Conservation (phyloP, 1,284 basidiomycete genomes). For the Stygiomarasmius scandens region DNA sequence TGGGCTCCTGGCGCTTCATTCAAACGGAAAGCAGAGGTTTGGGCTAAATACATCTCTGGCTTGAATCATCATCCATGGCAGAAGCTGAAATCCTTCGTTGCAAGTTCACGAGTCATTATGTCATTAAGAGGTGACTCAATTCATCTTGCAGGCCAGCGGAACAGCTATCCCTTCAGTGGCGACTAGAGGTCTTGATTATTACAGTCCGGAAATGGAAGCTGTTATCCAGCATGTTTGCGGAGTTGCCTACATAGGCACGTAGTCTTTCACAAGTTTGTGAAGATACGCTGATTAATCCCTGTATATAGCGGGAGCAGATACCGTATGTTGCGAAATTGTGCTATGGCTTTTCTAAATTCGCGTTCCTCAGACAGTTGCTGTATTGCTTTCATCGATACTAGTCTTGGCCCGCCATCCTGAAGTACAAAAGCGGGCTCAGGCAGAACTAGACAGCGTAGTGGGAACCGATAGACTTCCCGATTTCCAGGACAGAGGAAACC, state of each 20-base stretch:
- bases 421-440: slow-evolving; percentile 39
- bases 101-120: slow-evolving; percentile 7
- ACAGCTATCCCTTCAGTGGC: slow-evolving; percentile 17
- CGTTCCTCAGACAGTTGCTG: slow-evolving; percentile 20
- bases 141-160: slow-evolving; percentile 10
- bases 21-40: slow-evolving; percentile 27
- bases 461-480: slow-evolving; percentile 41
- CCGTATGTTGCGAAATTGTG: too few relatives aligned
- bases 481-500: slow-evolving; percentile 36
- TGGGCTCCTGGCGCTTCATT: slow-evolving; percentile 36
- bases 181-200: slow-evolving; percentile 12
- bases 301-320: slow-evolving; percentile 21
- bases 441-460: slow-evolving; percentile 42
- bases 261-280: too few relatives aligned
- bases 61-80: slow-evolving; percentile 29
- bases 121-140: too few relatives aligned
- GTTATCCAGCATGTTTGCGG: slow-evolving; percentile 23
- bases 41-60: slow-evolving; percentile 20
- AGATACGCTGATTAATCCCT: slow-evolving; percentile 4
- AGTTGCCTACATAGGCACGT: slow-evolving; percentile 23
- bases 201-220: slow-evolving; percentile 19
- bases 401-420: slow-evolving; percentile 41
- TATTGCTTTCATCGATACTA: slow-evolving; percentile 30
- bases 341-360: too few relatives aligned
- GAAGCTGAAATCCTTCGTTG: slow-evolving; percentile 30